Evolutionary conservation across 1,284 basidiomycete genomes (phyloP), one percentile per base, ranked within the genome.

Genomic region (Puccinia novopanici): DNA sequence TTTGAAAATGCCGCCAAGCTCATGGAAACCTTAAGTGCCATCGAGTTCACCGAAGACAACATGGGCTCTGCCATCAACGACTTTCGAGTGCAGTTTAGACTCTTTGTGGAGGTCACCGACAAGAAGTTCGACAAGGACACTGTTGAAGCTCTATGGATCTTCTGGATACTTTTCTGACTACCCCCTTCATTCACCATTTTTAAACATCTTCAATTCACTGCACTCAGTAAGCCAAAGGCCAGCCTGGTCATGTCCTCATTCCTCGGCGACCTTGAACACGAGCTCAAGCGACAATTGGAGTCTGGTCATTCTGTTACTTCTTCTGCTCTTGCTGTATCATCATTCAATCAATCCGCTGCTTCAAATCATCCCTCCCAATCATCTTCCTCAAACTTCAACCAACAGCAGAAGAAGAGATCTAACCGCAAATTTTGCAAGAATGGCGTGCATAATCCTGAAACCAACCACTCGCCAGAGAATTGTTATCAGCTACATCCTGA

Each of bases 381-480:
- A n/a, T n/a, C n/a, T n/a, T n/a, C n/a, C n/a, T n/a, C n/a, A n/a
- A n/a, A n/a, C n/a, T n/a, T n/a, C n/a, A n/a, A n/a, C n/a, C n/a
- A n/a, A n/a, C n/a, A n/a, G n/a, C n/a, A n/a, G 45, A 45, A 45
- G 45, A 45, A 45, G 45, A 15, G 45, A 6, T 15, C 45, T 15
- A 45, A 45, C 6, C 40, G 61, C n/a, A 15, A 22, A 19, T n/a
- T 65, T 3, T 67, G 65, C 22, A 22, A 27, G 10, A 48, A 67
- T 27, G 65, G 65, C 24, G 65, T 67, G 8, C 65, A 67, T 15
- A 67, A 67, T 45, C 37, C 65, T 13, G 40, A 22, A 13, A 67
- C 65, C 65, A 24, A 12, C 9, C 65, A 67, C 65, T 45, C 65
- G 1, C 6, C 37, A 10, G 65, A 42, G 2, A 45, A 67, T n/a